These are phyloP conservation scores for Clavispora santaluciae DNA, from an alignment of 805 yeast species.

Conservation along the genomic window DNA sequence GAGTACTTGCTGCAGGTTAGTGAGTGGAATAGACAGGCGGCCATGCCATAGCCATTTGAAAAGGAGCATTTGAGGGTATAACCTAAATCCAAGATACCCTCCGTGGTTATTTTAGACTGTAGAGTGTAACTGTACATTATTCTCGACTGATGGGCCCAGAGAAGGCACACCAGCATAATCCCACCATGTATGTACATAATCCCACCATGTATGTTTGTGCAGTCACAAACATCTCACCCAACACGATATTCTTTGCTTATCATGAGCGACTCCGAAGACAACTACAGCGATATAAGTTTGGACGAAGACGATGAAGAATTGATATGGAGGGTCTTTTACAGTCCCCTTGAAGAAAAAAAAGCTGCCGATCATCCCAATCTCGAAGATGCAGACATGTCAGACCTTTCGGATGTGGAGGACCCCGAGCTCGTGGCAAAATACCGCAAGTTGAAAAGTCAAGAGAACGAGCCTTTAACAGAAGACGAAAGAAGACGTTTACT, in stretches of 20 bases:
- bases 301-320: conserved; percentile 44
- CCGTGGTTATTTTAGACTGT: too few species aligned
- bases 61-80: too few species aligned
- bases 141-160: too few species aligned
- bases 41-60: too few species aligned
- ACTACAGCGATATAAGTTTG: conserved; percentile 34
- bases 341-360: conserved; percentile 17
- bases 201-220: not conserved
- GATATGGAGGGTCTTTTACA: conserved; percentile 39
- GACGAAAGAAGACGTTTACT: conserved; percentile 60
- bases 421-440: conserved; percentile 26
- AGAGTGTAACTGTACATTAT: too few species aligned
- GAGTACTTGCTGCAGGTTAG: conserved; percentile 6
- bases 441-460: conserved; percentile 28
- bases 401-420: conserved; percentile 18
- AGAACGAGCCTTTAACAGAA: conserved; percentile 26
- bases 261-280: conserved; percentile 16
- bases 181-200: not conserved
- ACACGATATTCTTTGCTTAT: not conserved
- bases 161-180: too few species aligned
- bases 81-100: too few species aligned
- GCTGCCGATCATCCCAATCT: conserved; percentile 5
- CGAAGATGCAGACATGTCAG: conserved; percentile 14
- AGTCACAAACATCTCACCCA: not conserved
- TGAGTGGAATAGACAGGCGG: not conserved